Base-by-base conservation (phyloP, 2,329 filamentous ascomycete species). In the Bipolaris bicolor region DNA sequence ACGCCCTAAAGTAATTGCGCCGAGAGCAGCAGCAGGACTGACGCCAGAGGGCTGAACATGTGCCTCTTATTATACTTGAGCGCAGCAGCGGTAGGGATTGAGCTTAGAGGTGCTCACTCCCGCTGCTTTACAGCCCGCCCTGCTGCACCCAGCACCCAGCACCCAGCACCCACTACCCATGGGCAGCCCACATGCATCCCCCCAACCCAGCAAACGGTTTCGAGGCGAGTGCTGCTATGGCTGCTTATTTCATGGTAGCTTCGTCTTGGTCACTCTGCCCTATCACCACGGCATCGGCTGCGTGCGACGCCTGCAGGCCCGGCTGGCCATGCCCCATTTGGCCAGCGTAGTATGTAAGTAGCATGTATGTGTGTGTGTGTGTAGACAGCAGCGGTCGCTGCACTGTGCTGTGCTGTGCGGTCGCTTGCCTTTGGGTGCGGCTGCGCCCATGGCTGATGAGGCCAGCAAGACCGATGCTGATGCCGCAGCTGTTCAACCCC, bases 41-140 rank as follows among this genome's bases (percentile, higher is more conserved):
- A 31, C 29, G 3, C 3, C 29, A 31, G 29, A 31, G 29, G 10
- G 59, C 64, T 61, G 63, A 58, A 59, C 57, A 54, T 57, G 53
- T 49, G 18, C 58, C 41, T 57, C 62, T 65, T 57, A 57, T 65
- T 57, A 56, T 57, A 66, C 55, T 50, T 54, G 45, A 54, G 49
- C 52, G 15, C 36, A 44, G 43, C 22, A 34, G 46, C 33, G 55
- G 44, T 58, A 50, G 41, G 58, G 44, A 46, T 57, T 36, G 33
- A 58, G 60, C 60, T 53, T 37, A 52, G 50, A 64, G 15, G 52
- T 46, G 63, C 62, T 60, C 58, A 54, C 57, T 60, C n/a, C 55
- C 50, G 55, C 58, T 55, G 46, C 52, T 13, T 36, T 45, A 31
- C 46, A 56, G 31, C 47, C 56, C 60, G 47, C 60, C 39, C 53